phyloP scores from a whole-genome alignment of 768 basidiomycete species.

The Tulasnella sp. region DNA sequence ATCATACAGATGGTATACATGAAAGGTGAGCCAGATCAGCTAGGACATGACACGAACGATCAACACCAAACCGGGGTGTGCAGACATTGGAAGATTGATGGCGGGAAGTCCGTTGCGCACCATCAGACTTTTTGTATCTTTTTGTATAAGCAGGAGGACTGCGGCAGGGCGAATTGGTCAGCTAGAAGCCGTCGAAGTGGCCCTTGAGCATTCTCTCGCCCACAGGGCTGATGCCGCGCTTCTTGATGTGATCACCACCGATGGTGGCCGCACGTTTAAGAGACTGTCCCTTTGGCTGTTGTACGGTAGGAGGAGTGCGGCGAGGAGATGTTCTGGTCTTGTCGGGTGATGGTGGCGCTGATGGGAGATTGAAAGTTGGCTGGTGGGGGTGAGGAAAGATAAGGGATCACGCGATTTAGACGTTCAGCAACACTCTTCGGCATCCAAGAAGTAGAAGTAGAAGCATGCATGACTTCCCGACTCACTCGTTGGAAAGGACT shows the following conservation, averaged over 20 bases:
- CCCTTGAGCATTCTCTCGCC: conserved; percentile 85
- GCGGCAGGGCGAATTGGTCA: no score
- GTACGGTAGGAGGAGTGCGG: not conserved
- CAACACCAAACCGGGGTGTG: no score
- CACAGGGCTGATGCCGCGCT: conserved; percentile 26
- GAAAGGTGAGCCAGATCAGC: no score
- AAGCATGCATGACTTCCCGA: not conserved
- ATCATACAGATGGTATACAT: no score
- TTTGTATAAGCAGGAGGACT: no score
- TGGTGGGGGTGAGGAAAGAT: not conserved
- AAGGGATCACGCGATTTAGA: not conserved
- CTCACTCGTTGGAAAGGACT: conserved; percentile 14
- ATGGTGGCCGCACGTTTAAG: not conserved
- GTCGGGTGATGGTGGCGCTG: conserved; percentile 9
- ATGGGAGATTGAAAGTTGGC: not conserved
- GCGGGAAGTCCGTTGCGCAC: no score
- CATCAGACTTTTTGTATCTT: no score
- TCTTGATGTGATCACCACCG: conserved; percentile 9
- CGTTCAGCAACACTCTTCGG: not conserved
- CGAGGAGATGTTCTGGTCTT: not conserved
- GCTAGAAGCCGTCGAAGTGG: conserved; percentile 70
- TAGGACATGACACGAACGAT: no score
- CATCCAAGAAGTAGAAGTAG: not conserved
- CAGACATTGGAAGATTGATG: no score
- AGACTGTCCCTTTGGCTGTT: not conserved